A percentile compares a stretch with the other conserved stretches of the same genome.
Evolutionary conservation across 495 filamentous ascomycete genomes (phyloP).

Genomic region (Lineolata rhizophorae): DNA sequence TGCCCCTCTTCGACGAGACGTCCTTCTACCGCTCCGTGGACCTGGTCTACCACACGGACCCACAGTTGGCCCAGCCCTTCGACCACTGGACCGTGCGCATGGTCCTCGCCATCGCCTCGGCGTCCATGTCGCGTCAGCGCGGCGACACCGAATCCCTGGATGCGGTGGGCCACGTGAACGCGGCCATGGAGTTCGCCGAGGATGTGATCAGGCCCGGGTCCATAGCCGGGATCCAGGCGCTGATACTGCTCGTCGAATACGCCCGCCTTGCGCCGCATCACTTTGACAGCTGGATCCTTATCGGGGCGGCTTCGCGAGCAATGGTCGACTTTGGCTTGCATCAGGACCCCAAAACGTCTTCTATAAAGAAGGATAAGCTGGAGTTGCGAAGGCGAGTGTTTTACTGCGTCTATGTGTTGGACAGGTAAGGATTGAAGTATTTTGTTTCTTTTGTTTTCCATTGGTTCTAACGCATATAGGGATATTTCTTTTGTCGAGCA

Average conservation of each 20-base stretch:
- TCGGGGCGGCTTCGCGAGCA: constrained; percentile 66
- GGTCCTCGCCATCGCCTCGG: constrained; percentile 63
- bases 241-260: constrained; percentile 69
- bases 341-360: constrained; percentile 50
- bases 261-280: constrained; percentile 69
- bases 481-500: constrained; percentile 61
- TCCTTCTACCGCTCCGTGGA: constrained; percentile 55
- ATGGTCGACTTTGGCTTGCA: constrained; percentile 76
- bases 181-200: constrained; percentile 54
- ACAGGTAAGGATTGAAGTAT: constrained; percentile 39
- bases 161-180: constrained; percentile 41
- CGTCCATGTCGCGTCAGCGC: constrained; percentile 42
- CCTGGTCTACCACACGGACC: constrained; percentile 46
- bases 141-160: constrained; percentile 40
- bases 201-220: constrained; percentile 66
- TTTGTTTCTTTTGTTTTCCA: constrained; percentile 3
- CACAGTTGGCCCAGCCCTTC: constrained; percentile 37
- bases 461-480: constrained; percentile 21
- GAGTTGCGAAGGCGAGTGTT: constrained; percentile 63
- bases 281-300: constrained; percentile 77
- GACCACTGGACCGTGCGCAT: constrained; percentile 76
- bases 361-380: constrained; percentile 36
- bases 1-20: constrained; percentile 61
- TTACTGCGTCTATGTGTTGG: constrained; percentile 67
- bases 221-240: constrained; percentile 58